A percentile compares a stretch with the other conserved stretches of the same genome.
Evolutionary conservation across 331 rosid species (phyloP).

Genomic region (Quercus phellos): DNA sequence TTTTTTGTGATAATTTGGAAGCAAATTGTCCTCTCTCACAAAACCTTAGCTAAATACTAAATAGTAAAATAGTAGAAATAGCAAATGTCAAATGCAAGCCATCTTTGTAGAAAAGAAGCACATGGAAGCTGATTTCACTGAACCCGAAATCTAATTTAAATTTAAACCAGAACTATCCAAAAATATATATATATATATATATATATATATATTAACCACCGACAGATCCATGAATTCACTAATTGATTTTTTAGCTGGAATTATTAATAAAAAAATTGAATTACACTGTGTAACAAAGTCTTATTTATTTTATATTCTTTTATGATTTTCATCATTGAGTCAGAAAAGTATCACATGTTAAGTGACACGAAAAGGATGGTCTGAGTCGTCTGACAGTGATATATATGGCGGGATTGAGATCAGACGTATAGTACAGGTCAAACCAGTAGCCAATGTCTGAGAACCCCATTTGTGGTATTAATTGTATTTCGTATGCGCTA

Average conservation of each 20-base stretch:
- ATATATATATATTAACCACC: background rate
- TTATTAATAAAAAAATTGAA: background rate
- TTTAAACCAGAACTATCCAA: no score
- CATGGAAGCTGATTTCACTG: background rate
- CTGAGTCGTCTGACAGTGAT: background rate
- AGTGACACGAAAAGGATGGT: conserved; percentile 18
- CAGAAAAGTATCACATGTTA: background rate
- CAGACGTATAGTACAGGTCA: background rate
- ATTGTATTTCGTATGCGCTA: background rate
- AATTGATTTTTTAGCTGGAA: background rate
- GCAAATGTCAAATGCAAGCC: background rate
- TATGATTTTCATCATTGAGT: background rate
- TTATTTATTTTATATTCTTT: background rate
- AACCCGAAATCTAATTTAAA: background rate
- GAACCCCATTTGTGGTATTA: background rate
- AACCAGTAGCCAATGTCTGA: background rate
- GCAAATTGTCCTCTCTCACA: background rate
- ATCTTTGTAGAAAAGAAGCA: background rate
- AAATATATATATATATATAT: no score
- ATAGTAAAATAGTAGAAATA: background rate
- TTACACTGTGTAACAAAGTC: background rate
- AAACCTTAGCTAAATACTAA: background rate
- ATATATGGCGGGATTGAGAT: background rate
- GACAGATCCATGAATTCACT: background rate
- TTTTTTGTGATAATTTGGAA: background rate